Percentiles rank a stretch among this genome's conserved stretches.
Evolutionary conservation across 352 stramenopile genomes (phyloP).

Genomic region (Pythium grandisporangium): DNA sequence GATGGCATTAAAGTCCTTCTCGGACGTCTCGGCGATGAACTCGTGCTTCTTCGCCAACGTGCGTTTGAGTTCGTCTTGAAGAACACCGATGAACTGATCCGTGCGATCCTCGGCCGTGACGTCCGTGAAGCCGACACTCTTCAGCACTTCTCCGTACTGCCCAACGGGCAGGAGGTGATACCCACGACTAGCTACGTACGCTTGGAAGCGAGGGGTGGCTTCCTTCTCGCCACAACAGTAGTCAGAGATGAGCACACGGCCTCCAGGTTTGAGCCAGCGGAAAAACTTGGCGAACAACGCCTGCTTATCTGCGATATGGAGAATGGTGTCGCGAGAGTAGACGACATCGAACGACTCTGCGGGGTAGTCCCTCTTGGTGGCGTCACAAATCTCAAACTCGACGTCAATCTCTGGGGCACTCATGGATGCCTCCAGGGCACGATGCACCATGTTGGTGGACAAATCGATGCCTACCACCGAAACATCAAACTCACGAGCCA

Average conservation of each 20-base stretch:
- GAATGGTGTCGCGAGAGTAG: constrained; percentile 35
- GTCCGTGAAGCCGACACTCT: constrained; percentile 36
- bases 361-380: constrained; percentile 43
- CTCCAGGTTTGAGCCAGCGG: constrained; percentile 25
- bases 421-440: constrained; percentile 56
- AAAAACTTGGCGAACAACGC: constrained; percentile 30
- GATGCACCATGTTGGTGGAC: constrained; percentile 74
- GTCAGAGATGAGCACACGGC: constrained; percentile 33
- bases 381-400: constrained; percentile 72
- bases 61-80: constrained; percentile 49
- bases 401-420: constrained; percentile 29
- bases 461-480: constrained; percentile 67
- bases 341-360: constrained; percentile 50
- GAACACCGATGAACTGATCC: constrained; percentile 46
- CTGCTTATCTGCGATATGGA: constrained; percentile 30
- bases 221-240: constrained; percentile 55
- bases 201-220: constrained; percentile 35
- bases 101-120: constrained; percentile 60
- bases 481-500: constrained; percentile 84
- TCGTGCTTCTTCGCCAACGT: constrained; percentile 48
- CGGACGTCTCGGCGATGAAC: constrained; percentile 57
- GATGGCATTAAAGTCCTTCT: constrained; percentile 57
- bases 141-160: constrained; percentile 44
- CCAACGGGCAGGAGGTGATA: constrained; percentile 53
- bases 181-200: constrained; percentile 43